These are phyloP conservation scores for Thecaphora thlaspeos DNA, from an alignment of 1,284 basidiomycete species.

Conservation along the genomic window DNA sequence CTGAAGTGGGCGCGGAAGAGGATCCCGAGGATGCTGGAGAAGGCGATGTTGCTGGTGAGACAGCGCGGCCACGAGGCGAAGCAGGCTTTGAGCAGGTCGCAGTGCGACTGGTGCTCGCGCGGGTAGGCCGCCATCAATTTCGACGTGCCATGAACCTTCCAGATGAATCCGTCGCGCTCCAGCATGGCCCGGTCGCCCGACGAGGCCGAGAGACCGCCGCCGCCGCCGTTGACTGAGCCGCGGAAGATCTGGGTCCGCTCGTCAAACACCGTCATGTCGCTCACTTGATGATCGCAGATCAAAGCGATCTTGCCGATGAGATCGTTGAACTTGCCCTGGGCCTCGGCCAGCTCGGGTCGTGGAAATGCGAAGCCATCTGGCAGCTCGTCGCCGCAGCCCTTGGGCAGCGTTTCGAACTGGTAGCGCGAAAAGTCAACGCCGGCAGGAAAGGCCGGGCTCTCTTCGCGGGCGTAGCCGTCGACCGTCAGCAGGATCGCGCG, in stretches of 20 bases:
- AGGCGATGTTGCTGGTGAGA: conserved; percentile 61
- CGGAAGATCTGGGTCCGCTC: conserved; percentile 68
- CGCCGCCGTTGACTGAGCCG: conserved; percentile 4
- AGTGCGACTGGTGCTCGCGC: conserved; percentile 65
- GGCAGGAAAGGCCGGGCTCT: conserved; percentile 73
- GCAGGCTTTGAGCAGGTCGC: conserved; percentile 74
- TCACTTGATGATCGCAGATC: conserved; percentile 70
- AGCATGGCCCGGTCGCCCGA: conserved; percentile 32
- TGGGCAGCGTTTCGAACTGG: conserved; percentile 41
- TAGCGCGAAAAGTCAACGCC: conserved; percentile 69
- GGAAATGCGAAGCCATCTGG: conserved; percentile 37
- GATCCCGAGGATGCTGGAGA: conserved; percentile 73
- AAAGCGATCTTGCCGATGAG: conserved; percentile 68
- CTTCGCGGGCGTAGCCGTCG: conserved; percentile 68
- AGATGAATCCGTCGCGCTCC: conserved; percentile 56
- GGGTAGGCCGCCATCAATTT: conserved; percentile 68
- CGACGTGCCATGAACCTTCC: conserved; percentile 66
- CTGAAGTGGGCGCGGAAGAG: conserved; percentile 79
- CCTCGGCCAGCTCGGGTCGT: conserved; percentile 73
- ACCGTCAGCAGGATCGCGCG: conserved; percentile 76
- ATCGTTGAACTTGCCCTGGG: conserved; percentile 69
- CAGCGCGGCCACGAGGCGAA: conserved; percentile 84
- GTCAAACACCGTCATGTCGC: conserved; percentile 77
- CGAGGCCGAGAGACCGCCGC: conserved; percentile 5
- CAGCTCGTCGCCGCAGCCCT: conserved; percentile 38